Percentiles rank a stretch among this genome's conserved stretches.
These are phyloP conservation scores for Microbotryomycetes sp. DNA, from an alignment of 1,284 basidiomycete species.

Conservation along the genomic window DNA sequence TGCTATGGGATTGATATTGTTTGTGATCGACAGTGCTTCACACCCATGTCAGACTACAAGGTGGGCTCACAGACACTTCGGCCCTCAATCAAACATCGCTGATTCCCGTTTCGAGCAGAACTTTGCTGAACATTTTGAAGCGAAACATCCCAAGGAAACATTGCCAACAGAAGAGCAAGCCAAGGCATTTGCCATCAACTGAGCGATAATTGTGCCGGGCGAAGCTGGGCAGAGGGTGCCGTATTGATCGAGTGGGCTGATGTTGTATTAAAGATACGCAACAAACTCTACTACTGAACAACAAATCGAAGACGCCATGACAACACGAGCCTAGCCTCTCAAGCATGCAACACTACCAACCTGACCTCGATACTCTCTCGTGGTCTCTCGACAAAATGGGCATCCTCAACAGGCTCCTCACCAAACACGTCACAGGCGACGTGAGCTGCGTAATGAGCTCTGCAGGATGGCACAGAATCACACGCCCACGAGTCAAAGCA, in stretches of 20 bases:
- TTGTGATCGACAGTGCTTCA: not conserved
- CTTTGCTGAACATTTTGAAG: slow-evolving; percentile 8
- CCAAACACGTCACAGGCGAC: slow-evolving; percentile 12
- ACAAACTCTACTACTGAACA: too few relatives aligned
- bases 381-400: not conserved
- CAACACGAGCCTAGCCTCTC: too few relatives aligned
- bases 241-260: too few relatives aligned
- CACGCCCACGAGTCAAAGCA: slow-evolving; percentile 39
- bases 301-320: too few relatives aligned
- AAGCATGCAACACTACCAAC: slow-evolving; percentile 17
- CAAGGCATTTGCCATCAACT: not conserved
- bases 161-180: slow-evolving; percentile 6
- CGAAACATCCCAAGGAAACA: slow-evolving; percentile 15
- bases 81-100: not conserved
- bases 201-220: too few relatives aligned
- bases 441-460: slow-evolving; percentile 16
- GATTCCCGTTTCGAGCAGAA: slow-evolving; percentile 3
- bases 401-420: slow-evolving; percentile 2
- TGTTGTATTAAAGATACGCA: too few relatives aligned
- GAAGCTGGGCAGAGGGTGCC: too few relatives aligned
- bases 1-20: not conserved
- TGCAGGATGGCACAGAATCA: slow-evolving; percentile 12
- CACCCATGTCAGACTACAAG: slow-evolving; percentile 1
- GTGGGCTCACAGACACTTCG: not conserved
- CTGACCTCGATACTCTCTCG: slow-evolving; percentile 16